Conservation (phyloP, 1,139 yeast species). For the Yamadazyma diddensiae region DNA sequence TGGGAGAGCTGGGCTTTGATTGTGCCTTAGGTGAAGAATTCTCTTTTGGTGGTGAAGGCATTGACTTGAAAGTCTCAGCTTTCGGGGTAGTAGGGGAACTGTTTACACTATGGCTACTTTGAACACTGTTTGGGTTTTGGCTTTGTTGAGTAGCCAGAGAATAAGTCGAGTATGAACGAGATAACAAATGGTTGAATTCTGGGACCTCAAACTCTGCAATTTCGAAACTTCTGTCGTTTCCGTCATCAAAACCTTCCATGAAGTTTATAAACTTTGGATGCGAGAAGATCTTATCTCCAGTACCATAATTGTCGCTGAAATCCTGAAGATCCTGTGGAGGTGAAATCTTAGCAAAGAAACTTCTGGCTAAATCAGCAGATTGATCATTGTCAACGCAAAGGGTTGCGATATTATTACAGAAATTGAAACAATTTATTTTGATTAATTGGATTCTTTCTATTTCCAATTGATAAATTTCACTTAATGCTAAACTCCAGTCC, state of each 20-base stretch:
- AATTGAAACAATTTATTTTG: conserved; percentile 80
- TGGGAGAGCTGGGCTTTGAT: too few species aligned
- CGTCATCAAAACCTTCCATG: conserved; percentile 36
- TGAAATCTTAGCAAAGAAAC: conserved; percentile 66
- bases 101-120: not conserved
- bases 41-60: conserved; percentile 2
- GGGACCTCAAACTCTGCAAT: conserved; percentile 36
- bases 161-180: conserved; percentile 33
- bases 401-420: conserved; percentile 71
- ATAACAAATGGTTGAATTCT: conserved; percentile 30
- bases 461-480: conserved; percentile 72
- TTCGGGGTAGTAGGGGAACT: conserved; percentile 1
- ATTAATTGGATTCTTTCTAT: conserved; percentile 72
- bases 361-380: conserved; percentile 66
- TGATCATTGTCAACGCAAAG: conserved; percentile 79
- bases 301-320: conserved; percentile 56
- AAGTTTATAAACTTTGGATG: conserved; percentile 49
- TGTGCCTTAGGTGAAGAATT: not conserved
- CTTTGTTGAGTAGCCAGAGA: conserved; percentile 16
- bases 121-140: conserved; percentile 1
- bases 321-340: conserved; percentile 57
- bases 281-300: conserved; percentile 63
- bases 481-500: conserved; percentile 76
- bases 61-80: not conserved
- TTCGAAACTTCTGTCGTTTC: conserved; percentile 19